Base-by-base conservation (phyloP, 2,329 filamentous ascomycete species). In the Trichothecium roseum region DNA sequence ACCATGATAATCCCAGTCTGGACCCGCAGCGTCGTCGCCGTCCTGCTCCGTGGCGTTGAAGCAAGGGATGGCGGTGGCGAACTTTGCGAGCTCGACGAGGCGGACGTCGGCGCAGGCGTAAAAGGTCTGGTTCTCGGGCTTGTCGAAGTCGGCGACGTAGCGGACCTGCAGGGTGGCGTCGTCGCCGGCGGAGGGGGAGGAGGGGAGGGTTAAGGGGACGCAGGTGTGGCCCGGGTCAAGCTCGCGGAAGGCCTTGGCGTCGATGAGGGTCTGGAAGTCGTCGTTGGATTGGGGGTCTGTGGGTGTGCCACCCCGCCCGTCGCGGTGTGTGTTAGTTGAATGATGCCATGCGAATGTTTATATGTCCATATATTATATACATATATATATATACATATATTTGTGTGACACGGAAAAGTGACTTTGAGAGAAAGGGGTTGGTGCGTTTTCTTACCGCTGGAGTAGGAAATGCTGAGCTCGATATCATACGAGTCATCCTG, bases 401-500 rank as follows among this genome's bases (percentile, higher is more conserved):
- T n/a, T n/a, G n/a, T n/a, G n/a, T n/a, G n/a, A n/a, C n/a, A n/a
- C n/a, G n/a, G n/a, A n/a, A 12, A 3, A 3, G 28, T 18, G 27
- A 24, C 13, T 26, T 6, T 17, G 28, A 18, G 30, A 31, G 16
- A 27, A 20, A 13, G 24, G 35, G 18, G n/a, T 5, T 15, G 13
- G 20, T 9, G 16, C 16, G 14, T 13, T 10, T 30, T 8, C 15
- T 39, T 53, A 74, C 73, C 57, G 35, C 66, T 57, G 5, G 53
- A 52, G 41, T 72, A 68, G 0, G 74, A 69, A 35, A 78, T 63
- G 36, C 66, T 62, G 15, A 78, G 58, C 34, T 68, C 61, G 17
- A 74, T 53, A 28, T 67, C 60, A 47, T 64, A 76, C 5, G 72
- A 70, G 34, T 75, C 69, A 39, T 75, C 68, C 30, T 76, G 71